Evolutionary conservation across 257 asterid genomes (phyloP), one percentile per base, ranked within the genome.

Genomic region (Solanum corneliomulleri): DNA sequence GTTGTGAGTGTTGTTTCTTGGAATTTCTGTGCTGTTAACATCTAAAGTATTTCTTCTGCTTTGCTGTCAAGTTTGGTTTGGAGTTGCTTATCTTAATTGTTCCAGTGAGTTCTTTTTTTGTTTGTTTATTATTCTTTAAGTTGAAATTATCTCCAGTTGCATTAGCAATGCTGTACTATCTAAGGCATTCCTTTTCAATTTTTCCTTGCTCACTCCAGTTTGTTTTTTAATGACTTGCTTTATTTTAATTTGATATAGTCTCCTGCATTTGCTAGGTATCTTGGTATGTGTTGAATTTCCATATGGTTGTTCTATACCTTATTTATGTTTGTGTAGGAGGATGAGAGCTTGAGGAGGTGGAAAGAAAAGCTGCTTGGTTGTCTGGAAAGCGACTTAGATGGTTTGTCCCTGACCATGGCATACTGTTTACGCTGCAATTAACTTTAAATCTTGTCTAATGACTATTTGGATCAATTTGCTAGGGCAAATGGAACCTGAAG

Each of bases 311-410:
- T 58, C 60, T 16, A 5, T 33, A 75, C 75, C 60, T 77, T 64
- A 35, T 58, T 5, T 75, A 29, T 85, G n/a, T 69, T 66, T 44
- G 47, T 83, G 52, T 87, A 93, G 97, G 98, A 95, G 87, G 98
- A 94, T 88, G 98, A 93, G 88, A 94, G 96, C 89, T 91, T 94
- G 82, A 92, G 94, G 80, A 94, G 95, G 91, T 95, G 98, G 98
- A 95, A 95, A 90, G 97, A 93, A 91, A 92, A 94, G 92, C 94
- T 95, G 60, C 97, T 95, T 44, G 98, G 98, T 81, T 92, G 98
- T 89, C 87, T 95, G 56, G 98, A 95, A 89, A 95, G 92, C 25
- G 94, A 92, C 86, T 88, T 95, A 64, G 90, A 91, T 88, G 97
- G 98, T 94, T 91, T 58, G 92, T 78, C 58, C 87, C 77, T 66